Percentiles rank a stretch among this genome's conserved stretches.
Conservation (phyloP, 495 filamentous ascomycete genomes). For the Hypomontagnella submonticulosa region DNA sequence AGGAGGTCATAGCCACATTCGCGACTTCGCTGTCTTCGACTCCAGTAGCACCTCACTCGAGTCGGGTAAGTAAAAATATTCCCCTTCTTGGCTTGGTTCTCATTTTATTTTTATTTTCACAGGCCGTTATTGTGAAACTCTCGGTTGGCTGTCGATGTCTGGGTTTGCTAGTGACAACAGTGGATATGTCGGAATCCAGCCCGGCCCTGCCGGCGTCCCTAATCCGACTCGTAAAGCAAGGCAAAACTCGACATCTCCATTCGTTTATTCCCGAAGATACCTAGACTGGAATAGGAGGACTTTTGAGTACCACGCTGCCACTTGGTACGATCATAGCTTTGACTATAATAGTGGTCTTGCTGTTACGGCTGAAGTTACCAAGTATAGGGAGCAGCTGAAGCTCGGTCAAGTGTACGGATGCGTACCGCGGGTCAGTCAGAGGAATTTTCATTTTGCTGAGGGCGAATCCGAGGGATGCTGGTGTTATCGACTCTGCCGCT, state of each 20-base stretch:
- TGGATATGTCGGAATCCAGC: slow-evolving; percentile 37
- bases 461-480: too few species aligned
- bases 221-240: slow-evolving; percentile 58
- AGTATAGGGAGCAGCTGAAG: slow-evolving; percentile 69
- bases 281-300: slow-evolving; percentile 88
- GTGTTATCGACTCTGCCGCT: too few species aligned
- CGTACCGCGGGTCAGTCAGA: slow-evolving; percentile 62
- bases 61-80: slow-evolving; percentile 59
- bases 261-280: slow-evolving; percentile 75
- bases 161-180: slow-evolving; percentile 62
- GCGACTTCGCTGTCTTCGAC: slow-evolving; percentile 81
- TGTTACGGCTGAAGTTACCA: slow-evolving; percentile 71
- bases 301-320: slow-evolving; percentile 74
- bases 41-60: slow-evolving; percentile 75
- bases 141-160: slow-evolving; percentile 83
- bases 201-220: slow-evolving; percentile 54
- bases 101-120: slow-evolving; percentile 1
- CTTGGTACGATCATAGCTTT: slow-evolving; percentile 68
- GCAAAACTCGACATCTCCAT: slow-evolving; percentile 44
- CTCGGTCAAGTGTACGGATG: slow-evolving; percentile 77
- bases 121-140: slow-evolving; percentile 85
- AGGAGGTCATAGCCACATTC: slow-evolving; percentile 80
- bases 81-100: background rate
- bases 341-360: slow-evolving; percentile 73
- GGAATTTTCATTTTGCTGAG: background rate